Evolutionary conservation across 1,284 basidiomycete genomes (phyloP), one percentile per base, ranked within the genome.

Genomic region (Phlebopus sp.): DNA sequence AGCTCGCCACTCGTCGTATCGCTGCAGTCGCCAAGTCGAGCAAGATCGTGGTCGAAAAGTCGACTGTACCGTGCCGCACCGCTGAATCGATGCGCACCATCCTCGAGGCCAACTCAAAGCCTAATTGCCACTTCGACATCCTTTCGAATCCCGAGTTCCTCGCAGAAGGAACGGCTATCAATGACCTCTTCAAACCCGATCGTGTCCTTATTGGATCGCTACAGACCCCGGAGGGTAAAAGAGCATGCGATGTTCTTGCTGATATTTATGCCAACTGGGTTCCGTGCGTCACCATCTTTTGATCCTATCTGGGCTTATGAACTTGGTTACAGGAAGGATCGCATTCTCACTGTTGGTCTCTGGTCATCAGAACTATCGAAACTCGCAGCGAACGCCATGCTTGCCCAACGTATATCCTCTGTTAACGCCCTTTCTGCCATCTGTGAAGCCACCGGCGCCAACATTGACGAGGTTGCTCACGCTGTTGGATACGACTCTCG

Each of bases 31-130:
- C 97, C 31, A 89, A 77, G 31, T 84, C 90, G 6, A 90, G 84
- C 69, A 99, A 99, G 78, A 99, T 99, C 63, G 96, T 99, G 55
- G 95, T 99, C 49, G 97, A 99, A 68, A 99, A 99, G 73, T 99
- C 96, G 15, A 99, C 96, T 3, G 96, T 99, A 23, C 96, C 96
- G 31, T 98, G 95, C 75, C 86, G 96, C 55, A 99, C 96, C 8
- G 96, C 96, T 51, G 92, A 97, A 69, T 96, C 94, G 21, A 99
- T 99, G 96, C 90, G 95, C 61, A 96, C 92, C 50, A 97, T 99
- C 68, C 86, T 99, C 54, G 95, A 98, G 71, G 92, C 96, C 59
- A 99, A 99, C 79, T 95, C 93, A 31, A 92, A 87, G 67, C 85
- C 89, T 46, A 86, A 86, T 55, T 89, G 89, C 71, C 84, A 82